phyloP scores from a whole-genome alignment of 2,329 filamentous ascomycete genomes.

The Fonsecaea multimorphosa region DNA sequence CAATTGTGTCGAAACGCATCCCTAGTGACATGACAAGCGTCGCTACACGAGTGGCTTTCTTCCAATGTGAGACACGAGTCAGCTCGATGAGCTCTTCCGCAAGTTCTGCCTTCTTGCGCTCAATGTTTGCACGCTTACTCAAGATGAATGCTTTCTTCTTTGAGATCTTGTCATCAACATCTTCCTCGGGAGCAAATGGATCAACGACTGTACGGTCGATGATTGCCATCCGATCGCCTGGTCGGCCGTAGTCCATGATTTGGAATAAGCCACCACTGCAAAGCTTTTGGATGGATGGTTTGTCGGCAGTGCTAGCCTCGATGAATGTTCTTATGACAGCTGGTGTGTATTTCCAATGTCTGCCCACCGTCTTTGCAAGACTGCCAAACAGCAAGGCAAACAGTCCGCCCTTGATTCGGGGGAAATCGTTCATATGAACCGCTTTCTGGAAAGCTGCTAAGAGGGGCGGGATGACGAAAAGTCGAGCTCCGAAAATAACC shows the following conservation, averaged over 20 bases:
- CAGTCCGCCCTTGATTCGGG: slow-evolving; percentile 91
- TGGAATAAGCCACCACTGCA: slow-evolving; percentile 81
- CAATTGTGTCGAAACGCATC: slow-evolving; percentile 87
- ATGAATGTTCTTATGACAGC: slow-evolving; percentile 90
- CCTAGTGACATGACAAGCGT: slow-evolving; percentile 91
- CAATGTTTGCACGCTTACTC: slow-evolving; percentile 76
- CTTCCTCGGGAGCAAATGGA: slow-evolving; percentile 71
- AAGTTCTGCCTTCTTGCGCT: slow-evolving; percentile 79
- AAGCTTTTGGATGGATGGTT: slow-evolving; percentile 90
- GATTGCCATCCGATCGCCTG: slow-evolving; percentile 84
- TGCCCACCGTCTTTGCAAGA: slow-evolving; percentile 81
- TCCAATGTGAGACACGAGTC: slow-evolving; percentile 88
- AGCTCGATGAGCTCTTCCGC: slow-evolving; percentile 80
- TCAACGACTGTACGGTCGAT: slow-evolving; percentile 74
- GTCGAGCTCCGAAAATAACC: slow-evolving; percentile 83
- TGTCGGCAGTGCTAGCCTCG: slow-evolving; percentile 85
- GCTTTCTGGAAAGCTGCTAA: slow-evolving; percentile 78
- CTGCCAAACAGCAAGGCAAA: slow-evolving; percentile 90
- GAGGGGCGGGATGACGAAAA: slow-evolving; percentile 87
- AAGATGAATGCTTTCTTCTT: slow-evolving; percentile 76
- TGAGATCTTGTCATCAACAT: slow-evolving; percentile 66
- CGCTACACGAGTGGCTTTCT: slow-evolving; percentile 86
- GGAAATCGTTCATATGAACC: slow-evolving; percentile 79
- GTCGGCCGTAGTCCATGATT: slow-evolving; percentile 88
- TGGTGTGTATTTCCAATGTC: slow-evolving; percentile 94